phyloP scores from a whole-genome alignment of 2,329 filamentous ascomycete species.

The Hortaea sp. region DNA sequence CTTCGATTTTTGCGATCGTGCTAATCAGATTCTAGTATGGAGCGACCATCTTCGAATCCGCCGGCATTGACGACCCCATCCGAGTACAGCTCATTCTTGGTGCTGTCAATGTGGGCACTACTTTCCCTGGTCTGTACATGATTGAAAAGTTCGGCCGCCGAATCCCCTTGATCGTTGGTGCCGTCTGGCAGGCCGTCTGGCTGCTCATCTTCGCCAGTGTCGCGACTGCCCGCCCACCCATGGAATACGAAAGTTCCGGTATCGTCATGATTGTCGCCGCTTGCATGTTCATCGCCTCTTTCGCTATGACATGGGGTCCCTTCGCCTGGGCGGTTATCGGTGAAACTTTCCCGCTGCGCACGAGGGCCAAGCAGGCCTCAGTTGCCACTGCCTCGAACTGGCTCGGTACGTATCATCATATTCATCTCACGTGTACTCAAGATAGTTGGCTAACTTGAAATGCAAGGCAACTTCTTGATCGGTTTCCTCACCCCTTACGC shows the following conservation, averaged over 20 bases:
- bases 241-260: conserved; percentile 38
- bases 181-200: conserved; percentile 23
- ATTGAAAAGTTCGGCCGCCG: no score
- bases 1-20: no score
- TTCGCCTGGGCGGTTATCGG: conserved; percentile 43
- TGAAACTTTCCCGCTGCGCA: conserved; percentile 14
- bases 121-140: no score
- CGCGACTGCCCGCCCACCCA: conserved; percentile 29
- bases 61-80: conserved; percentile 19
- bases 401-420: conserved; percentile 18
- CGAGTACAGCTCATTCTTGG: conserved; percentile 34
- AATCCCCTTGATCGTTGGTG: no score
- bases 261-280: conserved; percentile 62
- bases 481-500: conserved; percentile 28
- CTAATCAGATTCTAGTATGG: conserved; percentile 45
- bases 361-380: conserved; percentile 18
- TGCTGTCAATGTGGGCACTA: conserved; percentile 1
- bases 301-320: conserved; percentile 57
- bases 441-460: not conserved
- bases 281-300: conserved; percentile 65
- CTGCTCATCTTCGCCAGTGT: conserved; percentile 27
- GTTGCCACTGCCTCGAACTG: conserved; percentile 29
- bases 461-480: conserved; percentile 31
- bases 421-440: no score
- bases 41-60: conserved; percentile 33